Base-by-base conservation (phyloP, 805 yeast species). In the Lipomyces anomalus region DNA sequence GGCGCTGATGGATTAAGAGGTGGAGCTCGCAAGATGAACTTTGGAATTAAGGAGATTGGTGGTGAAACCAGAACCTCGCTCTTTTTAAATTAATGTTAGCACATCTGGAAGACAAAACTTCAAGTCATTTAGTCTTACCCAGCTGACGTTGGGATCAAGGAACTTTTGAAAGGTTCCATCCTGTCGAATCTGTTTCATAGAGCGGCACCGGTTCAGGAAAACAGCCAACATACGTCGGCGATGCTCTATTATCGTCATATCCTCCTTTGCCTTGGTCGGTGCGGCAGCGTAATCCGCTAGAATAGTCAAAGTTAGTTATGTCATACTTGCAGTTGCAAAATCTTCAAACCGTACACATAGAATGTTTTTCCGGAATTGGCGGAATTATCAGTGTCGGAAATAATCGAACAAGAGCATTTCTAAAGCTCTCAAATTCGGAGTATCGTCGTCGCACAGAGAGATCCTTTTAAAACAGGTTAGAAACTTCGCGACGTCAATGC, bases 341-440 rank as follows among this genome's bases (percentile, higher is more conserved):
- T 34, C 11, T 13, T 9, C 22, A 32, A 43, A 13, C 16, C 60
- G 16, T 48, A 56, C 60, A 56, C 53, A 84, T 61, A 13, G 84
- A 72, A 62, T 84, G 90, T 61, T 84, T 84, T 63, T 81, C 84
- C 0, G 98, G 98, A 6, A 92, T 90, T 1, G 97, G 97, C 4
- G 98, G 98, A 4, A 92, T 78, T 2, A 92, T 75, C 3, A 80
- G 61, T 2, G 92, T 78, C 2, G 98, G 97, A 53, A 83, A 82
- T 32, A 85, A 66, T 55, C 82, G 79, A 2, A 79, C 70, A 20
- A 92, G 69, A 3, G 83, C 74, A 34, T 78, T 81, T 50, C 96
- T 71, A 37, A 92, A 71, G 40, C 84, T 78, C 59, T 86, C 96
- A 62, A 92, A 92, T 62, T 92, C 98, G 28, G 95, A 83, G 62